phyloP scores from a whole-genome alignment of 306 rosid genomes.

The Urtica urens region DNA sequence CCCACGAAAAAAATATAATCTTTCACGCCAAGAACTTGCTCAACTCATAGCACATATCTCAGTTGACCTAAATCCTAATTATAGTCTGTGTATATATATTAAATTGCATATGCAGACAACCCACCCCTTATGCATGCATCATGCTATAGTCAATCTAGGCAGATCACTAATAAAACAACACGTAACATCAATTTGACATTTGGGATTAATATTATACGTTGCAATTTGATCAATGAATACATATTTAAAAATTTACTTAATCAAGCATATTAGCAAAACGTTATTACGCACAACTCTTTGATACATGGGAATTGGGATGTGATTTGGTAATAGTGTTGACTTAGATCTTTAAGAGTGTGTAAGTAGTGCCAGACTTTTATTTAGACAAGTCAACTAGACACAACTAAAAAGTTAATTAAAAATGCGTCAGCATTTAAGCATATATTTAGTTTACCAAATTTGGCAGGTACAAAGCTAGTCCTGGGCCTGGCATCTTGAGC shows the following conservation, averaged over 20 bases:
- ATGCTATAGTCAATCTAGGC: slow-evolving; percentile 2
- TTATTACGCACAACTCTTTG: too few species aligned
- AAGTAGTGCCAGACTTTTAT: slow-evolving; percentile 9
- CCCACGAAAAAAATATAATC: slow-evolving; percentile 12
- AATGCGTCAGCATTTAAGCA: neutral
- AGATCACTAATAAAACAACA: too few species aligned
- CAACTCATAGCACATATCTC: neutral
- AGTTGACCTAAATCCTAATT: slow-evolving; percentile 16
- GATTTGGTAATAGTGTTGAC: slow-evolving; percentile 4
- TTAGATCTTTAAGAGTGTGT: slow-evolving; percentile 1
- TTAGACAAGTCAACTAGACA: slow-evolving; percentile 7
- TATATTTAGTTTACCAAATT: neutral
- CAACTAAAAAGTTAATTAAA: too few species aligned
- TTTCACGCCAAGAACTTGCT: slow-evolving; percentile 15
- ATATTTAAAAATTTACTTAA: too few species aligned
- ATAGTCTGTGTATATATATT: neutral
- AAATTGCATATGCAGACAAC: neutral
- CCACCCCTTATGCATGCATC: slow-evolving; percentile 11
- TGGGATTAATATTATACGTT: too few species aligned
- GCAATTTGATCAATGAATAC: too few species aligned
- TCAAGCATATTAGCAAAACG: too few species aligned
- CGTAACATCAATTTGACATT: too few species aligned
- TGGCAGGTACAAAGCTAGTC: slow-evolving; percentile 2
- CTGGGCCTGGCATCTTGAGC: too few species aligned
- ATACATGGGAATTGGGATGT: too few species aligned